These are phyloP conservation scores for Mimosa bimucronata DNA, from an alignment of 306 rosid genomes.

Conservation along the genomic window DNA sequence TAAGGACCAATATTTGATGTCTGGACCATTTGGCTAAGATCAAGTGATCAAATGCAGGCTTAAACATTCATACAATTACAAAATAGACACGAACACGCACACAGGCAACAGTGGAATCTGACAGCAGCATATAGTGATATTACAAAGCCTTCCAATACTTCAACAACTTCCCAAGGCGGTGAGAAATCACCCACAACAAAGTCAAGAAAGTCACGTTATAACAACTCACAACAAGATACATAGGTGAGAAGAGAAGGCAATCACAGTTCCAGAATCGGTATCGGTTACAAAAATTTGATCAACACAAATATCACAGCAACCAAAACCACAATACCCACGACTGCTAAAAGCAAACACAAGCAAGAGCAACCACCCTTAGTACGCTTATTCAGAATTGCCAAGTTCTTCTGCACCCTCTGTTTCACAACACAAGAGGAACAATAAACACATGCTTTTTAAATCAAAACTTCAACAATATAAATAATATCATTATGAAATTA, in stretches of 20 bases:
- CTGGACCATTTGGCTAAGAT: not conserved
- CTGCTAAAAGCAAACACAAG: slow-evolving; percentile 81
- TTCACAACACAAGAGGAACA: slow-evolving; percentile 37
- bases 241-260: not conserved
- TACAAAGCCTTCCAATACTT: slow-evolving; percentile 25
- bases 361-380: slow-evolving; percentile 93
- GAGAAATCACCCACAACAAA: slow-evolving; percentile 35
- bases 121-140: slow-evolving; percentile 1
- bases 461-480: slow-evolving; percentile 24
- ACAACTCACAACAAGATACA: slow-evolving; percentile 37
- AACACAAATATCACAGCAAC: slow-evolving; percentile 66
- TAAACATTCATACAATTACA: slow-evolving; percentile 22
- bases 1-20: not conserved
- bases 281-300: slow-evolving; percentile 70
- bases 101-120: slow-evolving; percentile 29
- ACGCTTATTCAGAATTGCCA: slow-evolving; percentile 85
- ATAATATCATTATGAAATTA: not conserved
- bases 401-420: slow-evolving; percentile 96
- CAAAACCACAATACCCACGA: slow-evolving; percentile 77
- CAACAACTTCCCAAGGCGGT: slow-evolving; percentile 28
- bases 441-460: slow-evolving; percentile 22
- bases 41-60: not conserved
- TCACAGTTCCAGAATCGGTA: slow-evolving; percentile 22
- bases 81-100: slow-evolving; percentile 2
- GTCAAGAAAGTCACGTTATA: slow-evolving; percentile 30